A percentile compares a stretch with the other conserved stretches of the same genome.
Conservation (phyloP, 805 yeast genomes). For the Sugiyamaella chiloensis region DNA sequence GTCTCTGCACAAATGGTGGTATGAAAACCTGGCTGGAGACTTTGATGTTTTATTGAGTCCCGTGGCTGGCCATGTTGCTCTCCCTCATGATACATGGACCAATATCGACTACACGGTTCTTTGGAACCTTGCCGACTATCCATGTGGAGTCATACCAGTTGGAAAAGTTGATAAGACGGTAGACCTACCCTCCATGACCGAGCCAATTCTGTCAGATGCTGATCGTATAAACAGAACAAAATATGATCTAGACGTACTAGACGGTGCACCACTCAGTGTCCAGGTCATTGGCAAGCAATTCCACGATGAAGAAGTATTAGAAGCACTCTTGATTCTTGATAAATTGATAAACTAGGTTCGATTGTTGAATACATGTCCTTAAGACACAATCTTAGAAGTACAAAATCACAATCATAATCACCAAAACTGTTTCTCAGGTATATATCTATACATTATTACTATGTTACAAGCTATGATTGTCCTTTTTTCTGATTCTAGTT, state of each 20-base stretch:
- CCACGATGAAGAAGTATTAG: not conserved
- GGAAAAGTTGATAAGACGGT: not conserved
- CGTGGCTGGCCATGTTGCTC: not conserved
- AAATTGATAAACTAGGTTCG: too few relatives aligned
- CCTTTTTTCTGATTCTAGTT: slow-evolving; percentile 47
- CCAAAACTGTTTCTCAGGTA: too few relatives aligned
- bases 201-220: not conserved
- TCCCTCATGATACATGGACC: not conserved
- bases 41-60: not conserved
- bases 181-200: not conserved
- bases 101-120: not conserved
- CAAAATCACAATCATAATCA: too few relatives aligned
- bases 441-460: not conserved
- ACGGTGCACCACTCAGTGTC: not conserved
- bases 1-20: not conserved
- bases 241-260: not conserved
- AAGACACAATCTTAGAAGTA: too few relatives aligned
- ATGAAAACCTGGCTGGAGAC: not conserved
- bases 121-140: not conserved
- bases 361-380: too few relatives aligned
- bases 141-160: not conserved
- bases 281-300: not conserved
- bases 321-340: not conserved
- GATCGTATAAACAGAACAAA: not conserved
- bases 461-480: not conserved